phyloP scores from a whole-genome alignment of 345 rosid genomes.

The Salix viminalis region DNA sequence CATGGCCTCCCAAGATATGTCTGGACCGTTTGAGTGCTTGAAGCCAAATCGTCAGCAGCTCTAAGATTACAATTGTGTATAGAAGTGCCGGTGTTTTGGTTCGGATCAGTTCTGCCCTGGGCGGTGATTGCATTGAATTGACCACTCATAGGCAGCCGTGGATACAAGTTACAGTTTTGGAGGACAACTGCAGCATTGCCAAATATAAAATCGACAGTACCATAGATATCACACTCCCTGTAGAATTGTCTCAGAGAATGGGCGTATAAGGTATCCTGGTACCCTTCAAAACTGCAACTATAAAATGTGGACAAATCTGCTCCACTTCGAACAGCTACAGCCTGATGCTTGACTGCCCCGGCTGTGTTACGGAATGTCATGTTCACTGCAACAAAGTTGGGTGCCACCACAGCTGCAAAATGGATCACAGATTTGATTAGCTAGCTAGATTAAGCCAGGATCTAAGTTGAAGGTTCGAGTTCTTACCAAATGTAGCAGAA shows the following conservation, averaged over 20 bases:
- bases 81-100: slow-evolving; percentile 82
- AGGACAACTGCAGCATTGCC: slow-evolving; percentile 86
- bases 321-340: slow-evolving; percentile 69
- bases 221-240: slow-evolving; percentile 79
- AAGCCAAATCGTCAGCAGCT: slow-evolving; percentile 62
- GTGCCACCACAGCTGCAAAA: slow-evolving; percentile 62
- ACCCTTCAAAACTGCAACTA: slow-evolving; percentile 79
- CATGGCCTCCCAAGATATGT: slow-evolving; percentile 86
- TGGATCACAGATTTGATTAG: background rate
- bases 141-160: slow-evolving; percentile 61
- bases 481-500: slow-evolving; percentile 80
- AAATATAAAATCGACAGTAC: slow-evolving; percentile 85
- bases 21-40: slow-evolving; percentile 34
- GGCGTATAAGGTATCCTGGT: slow-evolving; percentile 77
- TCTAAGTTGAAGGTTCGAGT: background rate
- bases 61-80: slow-evolving; percentile 56
- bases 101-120: slow-evolving; percentile 75
- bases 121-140: slow-evolving; percentile 89
- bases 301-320: slow-evolving; percentile 78
- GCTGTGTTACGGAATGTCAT: slow-evolving; percentile 85
- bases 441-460: background rate
- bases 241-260: slow-evolving; percentile 82
- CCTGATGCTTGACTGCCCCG: slow-evolving; percentile 78
- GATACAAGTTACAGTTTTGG: slow-evolving; percentile 69
- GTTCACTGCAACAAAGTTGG: slow-evolving; percentile 75